Evolutionary conservation across 768 basidiomycete genomes (phyloP), one percentile per base, ranked within the genome.

Genomic region (Trametes punicea): DNA sequence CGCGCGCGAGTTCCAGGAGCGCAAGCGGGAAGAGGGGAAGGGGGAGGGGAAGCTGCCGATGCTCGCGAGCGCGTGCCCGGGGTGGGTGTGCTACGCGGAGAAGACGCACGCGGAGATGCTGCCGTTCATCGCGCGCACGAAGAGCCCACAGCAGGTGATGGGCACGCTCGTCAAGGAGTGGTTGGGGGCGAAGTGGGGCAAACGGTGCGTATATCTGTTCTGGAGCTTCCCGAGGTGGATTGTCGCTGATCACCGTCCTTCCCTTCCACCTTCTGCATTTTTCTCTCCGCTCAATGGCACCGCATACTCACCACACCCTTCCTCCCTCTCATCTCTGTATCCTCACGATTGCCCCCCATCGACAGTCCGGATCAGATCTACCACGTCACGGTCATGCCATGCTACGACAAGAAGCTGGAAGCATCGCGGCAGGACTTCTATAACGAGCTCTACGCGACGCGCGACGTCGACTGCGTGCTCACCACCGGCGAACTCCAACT

Each of bases 1-100:
- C 58, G 75, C 83, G 3, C 75, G 73, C 21, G 97, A 98, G 69
- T 96, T 90, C 67, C 65, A 78, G 52, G 93, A 96, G 65, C 81
- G 93, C 20, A 81, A 77, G n/a, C n/a, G n/a, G n/a, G n/a, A n/a
- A 65, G 40, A 42, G 10, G 59, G 61, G n/a, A 29, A 40, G 10
- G 65, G 67, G 10, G 51, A 62, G 2, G 70, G 71, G 0, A 73
- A 75, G 51, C 71, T 98, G 25, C 97, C 97, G 0, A 94, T 99
- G 85, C 75, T 99, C 23, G 87, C 93, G 4, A 94, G 93, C 63
- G 93, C 97, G 15, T 98, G 97, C 73, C 97, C 97, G 0, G 97
- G 97, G 15, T 98, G 97, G 97, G 89, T 99, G 55, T 99, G 97
- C 69, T 98, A 98, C 70, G 96, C 94, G 16, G 97, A 99, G 73